phyloP scores from a whole-genome alignment of 2,329 filamentous ascomycete species.

The Stagonosporopsis cucurbitacearum region DNA sequence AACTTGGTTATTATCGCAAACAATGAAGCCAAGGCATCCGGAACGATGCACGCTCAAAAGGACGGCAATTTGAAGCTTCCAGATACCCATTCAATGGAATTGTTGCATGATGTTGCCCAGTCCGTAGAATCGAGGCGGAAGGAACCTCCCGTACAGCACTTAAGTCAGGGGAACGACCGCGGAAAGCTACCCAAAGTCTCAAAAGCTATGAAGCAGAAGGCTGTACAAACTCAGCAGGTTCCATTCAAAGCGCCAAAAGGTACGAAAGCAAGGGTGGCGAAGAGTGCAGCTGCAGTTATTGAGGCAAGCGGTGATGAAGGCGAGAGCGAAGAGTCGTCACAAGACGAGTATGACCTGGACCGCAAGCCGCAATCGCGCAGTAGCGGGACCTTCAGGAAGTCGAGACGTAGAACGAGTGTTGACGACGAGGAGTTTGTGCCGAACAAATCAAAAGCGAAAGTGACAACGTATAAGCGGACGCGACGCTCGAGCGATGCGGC shows the following conservation, averaged over 20 bases:
- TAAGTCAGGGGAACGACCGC: background rate
- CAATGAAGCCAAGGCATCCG: background rate
- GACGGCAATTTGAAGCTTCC: background rate
- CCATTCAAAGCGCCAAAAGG: slow-evolving; percentile 12
- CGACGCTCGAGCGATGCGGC: background rate
- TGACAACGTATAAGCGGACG: slow-evolving; percentile 19
- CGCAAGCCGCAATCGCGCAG: background rate
- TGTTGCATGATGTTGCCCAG: background rate
- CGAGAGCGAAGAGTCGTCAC: background rate
- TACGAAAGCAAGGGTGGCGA: slow-evolving; percentile 1
- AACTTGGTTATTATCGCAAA: background rate
- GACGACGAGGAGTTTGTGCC: slow-evolving; percentile 24
- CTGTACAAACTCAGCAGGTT: slow-evolving; percentile 9
- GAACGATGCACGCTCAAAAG: background rate
- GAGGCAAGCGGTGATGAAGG: background rate
- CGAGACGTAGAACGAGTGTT: slow-evolving; percentile 3
- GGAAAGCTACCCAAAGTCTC: slow-evolving; percentile 29
- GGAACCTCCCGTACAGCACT: background rate
- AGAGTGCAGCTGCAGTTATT: background rate
- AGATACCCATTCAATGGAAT: background rate
- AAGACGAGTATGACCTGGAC: slow-evolving; percentile 3
- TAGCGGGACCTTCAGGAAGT: background rate
- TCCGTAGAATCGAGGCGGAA: background rate
- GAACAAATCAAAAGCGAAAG: slow-evolving; percentile 5
- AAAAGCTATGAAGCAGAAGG: slow-evolving; percentile 19